Evolutionary conservation across 192 early-diverging fungal species (phyloP).

Genomic region (Coemansia sp.): DNA sequence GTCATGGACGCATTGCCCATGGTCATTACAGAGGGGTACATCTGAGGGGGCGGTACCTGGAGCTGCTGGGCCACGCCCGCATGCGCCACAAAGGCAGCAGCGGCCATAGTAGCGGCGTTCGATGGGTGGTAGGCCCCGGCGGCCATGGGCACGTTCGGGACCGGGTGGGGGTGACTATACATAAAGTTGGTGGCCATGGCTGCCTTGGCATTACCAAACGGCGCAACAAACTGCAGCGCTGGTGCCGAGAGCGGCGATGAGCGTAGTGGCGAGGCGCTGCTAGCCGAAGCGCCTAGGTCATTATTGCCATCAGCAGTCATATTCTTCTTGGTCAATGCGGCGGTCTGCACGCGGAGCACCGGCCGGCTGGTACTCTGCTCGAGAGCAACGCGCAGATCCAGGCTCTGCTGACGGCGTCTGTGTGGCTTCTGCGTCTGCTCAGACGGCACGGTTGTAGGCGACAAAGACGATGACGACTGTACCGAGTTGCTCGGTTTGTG

Average conservation of each 20-base stretch:
- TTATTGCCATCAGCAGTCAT: neutral
- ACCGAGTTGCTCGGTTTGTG: neutral
- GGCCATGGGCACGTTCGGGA: neutral
- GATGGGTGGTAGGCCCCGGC: slow-evolving; percentile 20
- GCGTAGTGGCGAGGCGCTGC: slow-evolving; percentile 24
- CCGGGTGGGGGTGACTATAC: slow-evolving; percentile 10
- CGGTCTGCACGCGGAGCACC: slow-evolving; percentile 47
- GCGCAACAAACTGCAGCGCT: slow-evolving; percentile 31
- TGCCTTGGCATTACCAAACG: slow-evolving; percentile 9
- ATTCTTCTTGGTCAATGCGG: neutral
- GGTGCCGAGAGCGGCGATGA: slow-evolving; percentile 51
- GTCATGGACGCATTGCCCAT: slow-evolving; percentile 9
- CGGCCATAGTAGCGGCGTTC: slow-evolving; percentile 22
- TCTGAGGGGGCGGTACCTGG: slow-evolving; percentile 12
- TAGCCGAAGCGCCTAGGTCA: neutral
- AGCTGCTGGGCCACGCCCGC: slow-evolving; percentile 27
- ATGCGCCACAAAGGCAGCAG: slow-evolving; percentile 46
- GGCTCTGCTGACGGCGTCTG: slow-evolving; percentile 51
- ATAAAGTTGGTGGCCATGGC: slow-evolving; percentile 5
- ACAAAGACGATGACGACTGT: neutral
- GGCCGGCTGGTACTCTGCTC: slow-evolving; percentile 25
- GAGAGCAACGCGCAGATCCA: slow-evolving; percentile 30
- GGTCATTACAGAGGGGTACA: neutral
- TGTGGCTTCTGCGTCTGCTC: slow-evolving; percentile 20
- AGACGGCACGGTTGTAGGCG: neutral